phyloP scores from a whole-genome alignment of 257 asterid species.

The Capsicum baccatum region DNA sequence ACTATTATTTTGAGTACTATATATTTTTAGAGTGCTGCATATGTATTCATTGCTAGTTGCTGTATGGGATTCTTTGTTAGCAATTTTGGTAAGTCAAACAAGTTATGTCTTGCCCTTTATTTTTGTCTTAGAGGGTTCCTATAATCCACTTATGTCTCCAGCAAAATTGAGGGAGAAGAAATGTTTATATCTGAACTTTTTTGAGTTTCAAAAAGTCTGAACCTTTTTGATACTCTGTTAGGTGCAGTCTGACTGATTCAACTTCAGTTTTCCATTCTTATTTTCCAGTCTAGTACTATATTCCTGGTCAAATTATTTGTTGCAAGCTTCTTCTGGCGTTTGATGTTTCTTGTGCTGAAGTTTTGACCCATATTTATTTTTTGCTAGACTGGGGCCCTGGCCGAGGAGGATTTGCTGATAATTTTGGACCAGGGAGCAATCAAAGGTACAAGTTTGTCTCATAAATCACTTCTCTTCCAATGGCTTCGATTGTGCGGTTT shows the following conservation, averaged over 20 bases:
- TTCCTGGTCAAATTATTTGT: neutral
- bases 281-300: neutral
- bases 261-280: neutral
- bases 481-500: neutral
- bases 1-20: neutral
- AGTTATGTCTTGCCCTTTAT: neutral
- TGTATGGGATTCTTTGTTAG: neutral
- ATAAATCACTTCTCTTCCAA: neutral
- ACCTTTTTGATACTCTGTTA: constrained; percentile 11
- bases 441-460: constrained; percentile 59
- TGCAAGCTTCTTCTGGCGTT: neutral
- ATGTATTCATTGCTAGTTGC: neutral
- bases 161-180: constrained; percentile 11
- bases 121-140: constrained; percentile 3
- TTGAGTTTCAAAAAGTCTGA: neutral
- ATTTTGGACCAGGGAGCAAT: constrained; percentile 57
- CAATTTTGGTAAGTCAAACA: constrained; percentile 10
- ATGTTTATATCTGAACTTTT: neutral
- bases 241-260: neutral
- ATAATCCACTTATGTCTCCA: neutral
- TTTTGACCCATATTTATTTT: neutral
- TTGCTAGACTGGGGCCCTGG: constrained; percentile 86
- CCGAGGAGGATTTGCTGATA: constrained; percentile 70
- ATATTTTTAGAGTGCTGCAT: neutral
- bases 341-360: neutral